A percentile compares a stretch with the other conserved stretches of the same genome.
phyloP scores from a whole-genome alignment of 371 early-diverging fungal species.

The Mortierella sp. region DNA sequence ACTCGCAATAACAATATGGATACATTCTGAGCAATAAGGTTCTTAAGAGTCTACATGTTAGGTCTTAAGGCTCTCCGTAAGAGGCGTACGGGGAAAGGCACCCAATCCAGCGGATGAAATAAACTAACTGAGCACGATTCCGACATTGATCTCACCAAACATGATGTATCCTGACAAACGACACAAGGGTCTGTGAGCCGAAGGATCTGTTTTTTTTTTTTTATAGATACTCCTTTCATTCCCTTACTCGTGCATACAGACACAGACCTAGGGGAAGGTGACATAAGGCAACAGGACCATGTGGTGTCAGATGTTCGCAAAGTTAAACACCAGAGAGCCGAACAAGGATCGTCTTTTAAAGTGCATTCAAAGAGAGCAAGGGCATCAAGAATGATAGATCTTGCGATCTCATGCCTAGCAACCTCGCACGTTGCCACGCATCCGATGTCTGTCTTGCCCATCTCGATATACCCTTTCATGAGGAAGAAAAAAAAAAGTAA shows the following conservation, averaged over 20 bases:
- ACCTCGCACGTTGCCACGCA: background rate
- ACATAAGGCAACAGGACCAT: conserved; percentile 4
- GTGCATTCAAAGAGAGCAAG: conserved; percentile 1
- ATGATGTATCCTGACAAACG: background rate
- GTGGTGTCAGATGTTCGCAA: conserved; percentile 2
- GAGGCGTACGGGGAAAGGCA: background rate
- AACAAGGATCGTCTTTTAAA: background rate
- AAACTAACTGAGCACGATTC: no score
- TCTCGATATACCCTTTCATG: no score
- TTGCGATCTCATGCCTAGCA: background rate
- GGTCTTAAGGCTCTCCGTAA: background rate
- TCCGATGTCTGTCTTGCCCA: background rate
- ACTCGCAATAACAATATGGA: background rate
- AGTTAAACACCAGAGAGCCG: background rate
- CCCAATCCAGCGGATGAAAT: no score
- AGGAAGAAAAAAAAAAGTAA: no score
- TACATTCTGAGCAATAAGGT: background rate
- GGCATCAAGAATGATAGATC: background rate
- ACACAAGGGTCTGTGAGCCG: no score
- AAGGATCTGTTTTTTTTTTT: no score
- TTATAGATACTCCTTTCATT: background rate
- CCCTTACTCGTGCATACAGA: no score
- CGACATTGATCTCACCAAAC: background rate
- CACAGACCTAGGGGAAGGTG: background rate
- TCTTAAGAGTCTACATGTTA: background rate